These are phyloP conservation scores for Fraxinus baroniana DNA, from an alignment of 305 asterid species.

Conservation along the genomic window DNA sequence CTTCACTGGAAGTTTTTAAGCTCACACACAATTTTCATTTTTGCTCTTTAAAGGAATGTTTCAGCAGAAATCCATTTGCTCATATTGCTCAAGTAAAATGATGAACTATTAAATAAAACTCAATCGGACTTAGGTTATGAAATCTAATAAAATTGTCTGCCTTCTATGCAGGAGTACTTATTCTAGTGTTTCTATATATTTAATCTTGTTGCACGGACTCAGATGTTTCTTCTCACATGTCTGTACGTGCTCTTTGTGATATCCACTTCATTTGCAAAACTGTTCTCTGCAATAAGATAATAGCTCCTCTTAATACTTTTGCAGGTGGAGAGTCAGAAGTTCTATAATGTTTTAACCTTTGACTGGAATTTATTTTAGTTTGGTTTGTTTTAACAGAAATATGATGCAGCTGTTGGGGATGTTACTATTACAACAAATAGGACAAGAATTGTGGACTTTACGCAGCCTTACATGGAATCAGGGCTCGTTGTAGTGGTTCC, in stretches of 20 bases:
- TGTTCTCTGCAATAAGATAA: neutral
- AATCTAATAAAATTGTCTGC: neutral
- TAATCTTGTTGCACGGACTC: neutral
- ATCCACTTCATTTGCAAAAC: neutral
- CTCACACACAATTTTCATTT: neutral
- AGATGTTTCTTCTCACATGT: neutral
- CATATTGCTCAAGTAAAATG: neutral
- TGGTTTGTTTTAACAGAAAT: conserved; percentile 28
- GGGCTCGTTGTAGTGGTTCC: conserved; percentile 62
- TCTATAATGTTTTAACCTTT: neutral
- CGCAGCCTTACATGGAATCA: conserved; percentile 50
- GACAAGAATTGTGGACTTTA: conserved; percentile 56
- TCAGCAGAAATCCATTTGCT: neutral
- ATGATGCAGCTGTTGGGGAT: conserved; percentile 61
- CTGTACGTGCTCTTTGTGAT: neutral
- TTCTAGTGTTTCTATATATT: neutral
- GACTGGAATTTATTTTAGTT: neutral
- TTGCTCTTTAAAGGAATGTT: neutral
- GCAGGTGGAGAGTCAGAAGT: neutral
- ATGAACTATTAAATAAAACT: neutral
- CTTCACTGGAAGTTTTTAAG: neutral
- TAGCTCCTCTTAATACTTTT: neutral
- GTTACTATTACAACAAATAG: conserved; percentile 53
- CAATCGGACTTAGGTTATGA: neutral
- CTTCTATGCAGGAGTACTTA: neutral